Conservation (phyloP, 371 early-diverging fungal species). For the Catenaria anguillulae region DNA sequence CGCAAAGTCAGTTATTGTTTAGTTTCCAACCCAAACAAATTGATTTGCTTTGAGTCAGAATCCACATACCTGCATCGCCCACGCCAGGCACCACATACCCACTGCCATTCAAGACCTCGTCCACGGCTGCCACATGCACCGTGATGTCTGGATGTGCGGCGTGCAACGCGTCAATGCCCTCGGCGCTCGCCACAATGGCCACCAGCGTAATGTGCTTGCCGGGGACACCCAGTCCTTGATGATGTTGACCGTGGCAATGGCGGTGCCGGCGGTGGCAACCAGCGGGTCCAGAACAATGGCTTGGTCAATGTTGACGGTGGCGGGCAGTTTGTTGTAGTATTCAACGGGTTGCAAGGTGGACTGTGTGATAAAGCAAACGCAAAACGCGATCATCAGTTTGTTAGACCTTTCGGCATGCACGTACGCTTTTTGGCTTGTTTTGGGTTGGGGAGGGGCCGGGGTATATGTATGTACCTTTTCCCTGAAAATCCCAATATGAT, state of each 20-base stretch:
- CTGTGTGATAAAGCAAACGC: too few relatives aligned
- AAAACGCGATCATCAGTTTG: too few relatives aligned
- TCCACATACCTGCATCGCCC: slow-evolving; percentile 69
- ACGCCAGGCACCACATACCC: slow-evolving; percentile 58
- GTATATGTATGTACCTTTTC: slow-evolving; percentile 68
- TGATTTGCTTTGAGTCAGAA: too few relatives aligned
- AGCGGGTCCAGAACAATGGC: slow-evolving; percentile 71
- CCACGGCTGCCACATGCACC: slow-evolving; percentile 52
- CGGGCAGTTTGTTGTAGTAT: slow-evolving; percentile 80
- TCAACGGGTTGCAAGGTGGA: slow-evolving; percentile 71
- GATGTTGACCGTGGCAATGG: slow-evolving; percentile 61
- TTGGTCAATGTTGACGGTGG: slow-evolving; percentile 42
- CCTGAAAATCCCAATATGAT: slow-evolving; percentile 67
- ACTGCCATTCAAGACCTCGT: slow-evolving; percentile 41
- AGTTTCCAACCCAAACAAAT: too few relatives aligned
- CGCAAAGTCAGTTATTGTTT: too few relatives aligned
- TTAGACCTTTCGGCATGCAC: too few relatives aligned
- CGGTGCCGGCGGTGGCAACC: slow-evolving; percentile 70
- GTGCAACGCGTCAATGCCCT: slow-evolving; percentile 43
- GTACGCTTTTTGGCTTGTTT: too few relatives aligned
- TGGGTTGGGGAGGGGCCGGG: too few relatives aligned
- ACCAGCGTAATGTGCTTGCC: slow-evolving; percentile 53
- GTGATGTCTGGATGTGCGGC: slow-evolving; percentile 56
- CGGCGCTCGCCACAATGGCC: slow-evolving; percentile 30
- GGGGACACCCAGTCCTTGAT: slow-evolving; percentile 54